Conservation (phyloP, 257 asterid genomes). For the Solanum neorickii region DNA sequence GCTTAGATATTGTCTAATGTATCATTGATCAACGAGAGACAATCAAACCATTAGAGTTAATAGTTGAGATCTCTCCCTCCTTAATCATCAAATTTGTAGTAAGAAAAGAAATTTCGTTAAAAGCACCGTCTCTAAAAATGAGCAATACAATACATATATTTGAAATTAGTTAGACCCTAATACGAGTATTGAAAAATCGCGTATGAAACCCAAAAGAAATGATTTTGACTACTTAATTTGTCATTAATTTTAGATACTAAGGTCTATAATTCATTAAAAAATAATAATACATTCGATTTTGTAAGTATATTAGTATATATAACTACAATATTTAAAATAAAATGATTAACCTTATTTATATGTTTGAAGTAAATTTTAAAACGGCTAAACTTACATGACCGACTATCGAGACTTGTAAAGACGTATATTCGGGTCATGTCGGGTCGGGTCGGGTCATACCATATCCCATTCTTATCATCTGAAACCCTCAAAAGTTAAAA, state of each 20-base stretch:
- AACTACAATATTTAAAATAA: too few relatives aligned
- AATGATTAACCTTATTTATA: too few relatives aligned
- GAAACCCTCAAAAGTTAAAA: constrained; percentile 8
- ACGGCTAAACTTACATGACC: neutral
- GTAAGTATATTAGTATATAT: too few relatives aligned
- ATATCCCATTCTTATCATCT: neutral
- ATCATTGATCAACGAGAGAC: neutral
- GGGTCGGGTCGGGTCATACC: neutral
- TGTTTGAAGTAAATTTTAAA: neutral
- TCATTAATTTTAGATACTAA: neutral
- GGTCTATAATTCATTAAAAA: accelerated
- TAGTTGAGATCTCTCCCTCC: neutral
- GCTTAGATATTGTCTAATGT: neutral
- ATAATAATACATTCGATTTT: too few relatives aligned
- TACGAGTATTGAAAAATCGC: too few relatives aligned
- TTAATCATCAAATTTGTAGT: neutral
- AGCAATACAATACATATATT: neutral
- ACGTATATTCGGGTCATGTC: too few relatives aligned
- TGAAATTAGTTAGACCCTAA: neutral
- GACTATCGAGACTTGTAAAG: neutral
- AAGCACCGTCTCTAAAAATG: too few relatives aligned
- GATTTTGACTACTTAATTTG: neutral
- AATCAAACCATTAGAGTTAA: neutral
- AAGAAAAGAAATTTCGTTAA: too few relatives aligned
- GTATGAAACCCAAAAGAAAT: accelerated